These are phyloP conservation scores for Beauveria medogensis DNA, from an alignment of 2,329 filamentous ascomycete species.

Conservation along the genomic window DNA sequence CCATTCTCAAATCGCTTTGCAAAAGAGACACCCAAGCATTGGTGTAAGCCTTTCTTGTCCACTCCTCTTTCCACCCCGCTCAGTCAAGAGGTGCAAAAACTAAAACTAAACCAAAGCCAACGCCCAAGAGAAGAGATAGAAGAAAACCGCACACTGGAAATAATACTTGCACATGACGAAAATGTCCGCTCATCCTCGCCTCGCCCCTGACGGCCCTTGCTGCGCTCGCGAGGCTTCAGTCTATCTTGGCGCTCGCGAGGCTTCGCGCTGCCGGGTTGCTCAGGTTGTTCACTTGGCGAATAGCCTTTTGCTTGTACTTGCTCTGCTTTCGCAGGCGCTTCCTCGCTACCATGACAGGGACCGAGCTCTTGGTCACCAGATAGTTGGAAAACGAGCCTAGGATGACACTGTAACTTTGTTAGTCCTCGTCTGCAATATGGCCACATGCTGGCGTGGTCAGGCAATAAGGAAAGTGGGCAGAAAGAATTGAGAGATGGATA, in stretches of 20 bases:
- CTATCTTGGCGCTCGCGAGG: conserved; percentile 66
- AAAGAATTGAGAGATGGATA: background rate
- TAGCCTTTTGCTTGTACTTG: conserved; percentile 61
- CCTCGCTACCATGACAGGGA: conserved; percentile 94
- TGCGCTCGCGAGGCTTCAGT: conserved; percentile 34
- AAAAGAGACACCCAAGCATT: background rate
- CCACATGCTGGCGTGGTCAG: background rate
- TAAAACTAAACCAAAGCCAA: background rate
- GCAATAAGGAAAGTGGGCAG: too few relatives aligned
- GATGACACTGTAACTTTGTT: conserved; percentile 56
- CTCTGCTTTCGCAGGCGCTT: conserved; percentile 83
- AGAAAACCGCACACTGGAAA: background rate
- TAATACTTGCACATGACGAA: background rate
- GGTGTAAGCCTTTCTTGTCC: background rate
- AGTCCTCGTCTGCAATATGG: background rate
- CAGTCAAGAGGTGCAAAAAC: background rate
- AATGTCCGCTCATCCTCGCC: background rate
- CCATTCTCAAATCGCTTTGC: background rate
- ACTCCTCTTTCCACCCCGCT: background rate
- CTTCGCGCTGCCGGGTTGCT: conserved; percentile 58
- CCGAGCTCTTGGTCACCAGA: conserved; percentile 89
- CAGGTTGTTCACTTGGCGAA: conserved; percentile 76
- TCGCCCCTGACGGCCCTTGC: background rate
- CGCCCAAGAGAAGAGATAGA: background rate
- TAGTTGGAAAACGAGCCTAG: conserved; percentile 97